A percentile compares a stretch with the other conserved stretches of the same genome.
Conservation (phyloP, 1,284 basidiomycete genomes). For the Pterulicium gracile region DNA sequence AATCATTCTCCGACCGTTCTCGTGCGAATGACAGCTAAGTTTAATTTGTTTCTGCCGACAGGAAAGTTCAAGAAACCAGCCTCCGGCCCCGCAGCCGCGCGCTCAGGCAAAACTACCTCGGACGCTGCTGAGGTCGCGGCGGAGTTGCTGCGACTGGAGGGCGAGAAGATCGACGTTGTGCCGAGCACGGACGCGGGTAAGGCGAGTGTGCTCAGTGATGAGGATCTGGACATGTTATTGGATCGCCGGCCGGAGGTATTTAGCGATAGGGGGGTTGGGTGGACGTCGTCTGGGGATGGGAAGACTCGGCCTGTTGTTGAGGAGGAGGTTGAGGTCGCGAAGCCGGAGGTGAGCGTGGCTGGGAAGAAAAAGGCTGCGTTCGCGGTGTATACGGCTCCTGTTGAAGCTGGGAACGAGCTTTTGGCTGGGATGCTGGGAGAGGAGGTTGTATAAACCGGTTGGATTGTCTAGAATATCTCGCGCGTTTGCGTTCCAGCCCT, state of each 20-base stretch:
- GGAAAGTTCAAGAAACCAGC: slow-evolving; percentile 75
- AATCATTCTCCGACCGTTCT: no score
- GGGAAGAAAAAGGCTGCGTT: slow-evolving; percentile 53
- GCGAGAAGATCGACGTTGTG: slow-evolving; percentile 85
- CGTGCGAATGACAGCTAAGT: no score
- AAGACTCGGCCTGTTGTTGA: slow-evolving; percentile 12
- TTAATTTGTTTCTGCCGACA: slow-evolving; percentile 18
- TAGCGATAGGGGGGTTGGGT: slow-evolving; percentile 65
- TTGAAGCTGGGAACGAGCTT: slow-evolving; percentile 60
- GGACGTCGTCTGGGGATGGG: slow-evolving; percentile 38
- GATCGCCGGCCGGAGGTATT: slow-evolving; percentile 80
- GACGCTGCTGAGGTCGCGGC: slow-evolving; percentile 73
- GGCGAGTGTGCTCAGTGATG: slow-evolving; percentile 68
- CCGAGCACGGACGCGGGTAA: slow-evolving; percentile 58
- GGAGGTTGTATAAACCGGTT: slow-evolving; percentile 16
- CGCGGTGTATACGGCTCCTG: slow-evolving; percentile 72
- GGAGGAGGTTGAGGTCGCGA: slow-evolving; percentile 16
- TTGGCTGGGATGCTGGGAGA: slow-evolving; percentile 65
- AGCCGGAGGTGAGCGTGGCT: no score
- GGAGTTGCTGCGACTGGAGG: slow-evolving; percentile 72
- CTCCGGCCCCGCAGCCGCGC: slow-evolving; percentile 29
- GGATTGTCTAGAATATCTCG: slow-evolving; percentile 12
- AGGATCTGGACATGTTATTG: slow-evolving; percentile 70
- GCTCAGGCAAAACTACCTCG: slow-evolving; percentile 39
- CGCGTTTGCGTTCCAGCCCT: no score